A percentile compares a stretch with the other conserved stretches of the same genome.
Conservation (phyloP, 257 asterid species). For the Scutellaria galericulata region DNA sequence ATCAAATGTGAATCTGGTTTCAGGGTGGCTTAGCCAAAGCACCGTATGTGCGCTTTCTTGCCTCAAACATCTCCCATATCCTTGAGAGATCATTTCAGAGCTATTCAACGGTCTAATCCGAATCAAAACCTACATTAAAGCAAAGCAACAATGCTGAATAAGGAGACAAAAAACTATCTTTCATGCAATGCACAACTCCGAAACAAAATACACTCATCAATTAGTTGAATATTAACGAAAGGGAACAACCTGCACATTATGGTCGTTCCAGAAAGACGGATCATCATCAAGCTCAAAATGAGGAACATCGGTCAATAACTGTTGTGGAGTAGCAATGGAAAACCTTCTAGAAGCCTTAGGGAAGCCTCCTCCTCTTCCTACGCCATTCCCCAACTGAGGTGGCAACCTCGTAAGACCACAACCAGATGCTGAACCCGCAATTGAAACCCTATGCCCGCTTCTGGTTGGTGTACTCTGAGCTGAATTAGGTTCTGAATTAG, state of each 20-base stretch:
- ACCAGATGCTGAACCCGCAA: constrained; percentile 36
- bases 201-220: neutral
- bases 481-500: constrained; percentile 56
- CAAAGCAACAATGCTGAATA: neutral
- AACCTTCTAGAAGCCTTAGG: constrained; percentile 51
- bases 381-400: constrained; percentile 38
- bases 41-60: constrained; percentile 74
- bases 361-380: constrained; percentile 40
- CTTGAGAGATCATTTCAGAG: constrained; percentile 67
- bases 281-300: constrained; percentile 65
- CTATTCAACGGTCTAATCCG: constrained; percentile 76
- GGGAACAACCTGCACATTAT: constrained; percentile 76
- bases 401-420: constrained; percentile 44
- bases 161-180: neutral
- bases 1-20: constrained; percentile 84
- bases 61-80: constrained; percentile 69
- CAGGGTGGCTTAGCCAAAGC: constrained; percentile 78
- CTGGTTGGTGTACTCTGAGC: constrained; percentile 59
- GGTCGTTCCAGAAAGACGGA: constrained; percentile 79
- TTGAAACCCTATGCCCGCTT: constrained; percentile 43
- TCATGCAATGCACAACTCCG: neutral
- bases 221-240: neutral
- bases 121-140: constrained; percentile 61
- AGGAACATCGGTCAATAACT: constrained; percentile 45
- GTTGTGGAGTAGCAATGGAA: constrained; percentile 42